phyloP scores from a whole-genome alignment of 139 green algal species.

The Chlorella sp. region DNA sequence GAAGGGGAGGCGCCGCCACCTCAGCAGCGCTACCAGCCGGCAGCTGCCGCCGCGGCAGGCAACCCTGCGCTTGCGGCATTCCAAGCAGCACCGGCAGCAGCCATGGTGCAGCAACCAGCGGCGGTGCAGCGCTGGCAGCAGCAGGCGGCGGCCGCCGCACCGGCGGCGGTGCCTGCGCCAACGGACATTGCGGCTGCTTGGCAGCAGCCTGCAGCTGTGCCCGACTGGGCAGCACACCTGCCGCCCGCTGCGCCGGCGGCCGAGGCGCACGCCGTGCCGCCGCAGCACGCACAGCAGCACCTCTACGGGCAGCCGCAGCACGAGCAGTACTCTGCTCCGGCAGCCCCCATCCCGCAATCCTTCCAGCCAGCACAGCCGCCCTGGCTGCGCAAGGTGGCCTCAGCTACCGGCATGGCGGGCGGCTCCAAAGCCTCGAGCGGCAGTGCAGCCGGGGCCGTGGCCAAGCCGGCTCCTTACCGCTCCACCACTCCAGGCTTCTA shows the following conservation, averaged over 20 bases:
- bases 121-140: neutral
- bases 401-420: no score
- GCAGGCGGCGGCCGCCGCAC: conserved; percentile 5
- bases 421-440: neutral
- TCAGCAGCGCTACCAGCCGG: neutral
- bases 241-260: neutral
- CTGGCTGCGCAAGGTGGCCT: no score
- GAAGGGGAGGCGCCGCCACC: neutral
- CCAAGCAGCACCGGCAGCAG: no score
- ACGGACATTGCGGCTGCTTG: neutral
- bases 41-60: neutral
- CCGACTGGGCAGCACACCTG: conserved; percentile 19
- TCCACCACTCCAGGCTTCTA: conserved; percentile 22
- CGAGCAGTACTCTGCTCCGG: neutral
- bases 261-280: neutral
- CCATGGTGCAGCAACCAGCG: neutral
- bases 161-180: neutral
- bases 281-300: neutral
- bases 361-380: no score
- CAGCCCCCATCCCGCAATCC: no score
- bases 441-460: conserved; percentile 1
- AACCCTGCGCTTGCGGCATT: neutral
- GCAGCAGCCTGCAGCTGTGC: neutral
- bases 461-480: neutral
- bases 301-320: neutral